Conservation (phyloP, 2,329 filamentous ascomycete species). For the Aspergillus pseudoterreus region DNA sequence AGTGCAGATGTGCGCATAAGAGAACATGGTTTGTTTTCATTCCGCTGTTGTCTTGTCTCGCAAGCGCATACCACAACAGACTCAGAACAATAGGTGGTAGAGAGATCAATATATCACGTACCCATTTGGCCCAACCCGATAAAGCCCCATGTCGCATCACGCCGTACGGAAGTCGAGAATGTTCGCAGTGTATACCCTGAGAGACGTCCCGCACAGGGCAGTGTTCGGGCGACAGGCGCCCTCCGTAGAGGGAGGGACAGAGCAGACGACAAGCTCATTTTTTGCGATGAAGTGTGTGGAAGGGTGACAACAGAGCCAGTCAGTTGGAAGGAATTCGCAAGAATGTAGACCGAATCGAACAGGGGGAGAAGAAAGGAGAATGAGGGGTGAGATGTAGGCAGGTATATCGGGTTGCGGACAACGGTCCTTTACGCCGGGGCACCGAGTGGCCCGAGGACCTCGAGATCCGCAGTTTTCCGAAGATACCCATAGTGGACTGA, state of each 20-base stretch:
- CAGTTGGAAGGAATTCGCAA: too few species aligned
- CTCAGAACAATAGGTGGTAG: too few species aligned
- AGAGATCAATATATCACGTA: constrained; percentile 28
- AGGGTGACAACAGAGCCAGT: too few species aligned
- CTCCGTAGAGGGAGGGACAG: constrained; percentile 14
- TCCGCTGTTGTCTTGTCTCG: neutral
- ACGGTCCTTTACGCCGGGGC: neutral
- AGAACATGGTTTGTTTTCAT: neutral
- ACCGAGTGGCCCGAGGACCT: neutral
- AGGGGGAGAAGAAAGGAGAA: neutral
- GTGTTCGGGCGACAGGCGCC: constrained; percentile 4
- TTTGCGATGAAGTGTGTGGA: neutral
- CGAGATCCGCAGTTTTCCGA: neutral
- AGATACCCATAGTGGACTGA: neutral
- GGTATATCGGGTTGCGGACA: neutral
- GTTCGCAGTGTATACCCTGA: constrained; percentile 15
- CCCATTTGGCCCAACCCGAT: constrained; percentile 61
- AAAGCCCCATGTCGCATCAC: constrained; percentile 55
- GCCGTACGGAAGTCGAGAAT: constrained; percentile 47
- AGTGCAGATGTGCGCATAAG: neutral
- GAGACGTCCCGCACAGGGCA: neutral
- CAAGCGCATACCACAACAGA: too few species aligned
- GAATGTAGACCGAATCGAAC: too few species aligned
- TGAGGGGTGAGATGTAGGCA: neutral
- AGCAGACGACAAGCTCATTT: constrained; percentile 14